Evolutionary conservation across 2,329 filamentous ascomycete genomes (phyloP).

Genomic region (Lasiodiplodia citricola): DNA sequence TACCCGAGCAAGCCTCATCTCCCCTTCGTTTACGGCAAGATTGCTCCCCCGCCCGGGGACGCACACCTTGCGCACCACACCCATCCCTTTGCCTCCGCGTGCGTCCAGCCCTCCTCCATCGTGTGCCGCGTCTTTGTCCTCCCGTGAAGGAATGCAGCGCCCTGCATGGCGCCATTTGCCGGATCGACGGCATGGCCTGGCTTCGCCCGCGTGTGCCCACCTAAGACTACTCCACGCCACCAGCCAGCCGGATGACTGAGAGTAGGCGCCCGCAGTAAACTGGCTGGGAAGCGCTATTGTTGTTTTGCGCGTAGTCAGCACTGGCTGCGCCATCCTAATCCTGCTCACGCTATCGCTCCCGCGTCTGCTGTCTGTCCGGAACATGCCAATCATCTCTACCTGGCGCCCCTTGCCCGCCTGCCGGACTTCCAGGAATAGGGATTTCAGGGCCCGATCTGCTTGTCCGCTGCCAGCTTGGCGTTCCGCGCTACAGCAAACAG

Average conservation of each 20-base stretch:
- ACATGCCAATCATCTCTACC: not conserved
- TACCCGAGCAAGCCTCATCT: conserved; percentile 14
- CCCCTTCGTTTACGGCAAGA: conserved; percentile 23
- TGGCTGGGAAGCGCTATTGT: not conserved
- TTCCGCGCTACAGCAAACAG: conserved; percentile 10
- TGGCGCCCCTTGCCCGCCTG: not conserved
- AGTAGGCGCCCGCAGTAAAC: conserved; percentile 6
- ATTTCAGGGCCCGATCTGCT: not conserved
- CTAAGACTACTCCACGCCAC: not conserved
- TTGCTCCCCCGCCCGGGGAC: conserved; percentile 4
- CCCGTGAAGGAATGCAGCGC: conserved; percentile 8
- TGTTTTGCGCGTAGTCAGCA: conserved; percentile 12
- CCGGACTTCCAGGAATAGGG: not conserved
- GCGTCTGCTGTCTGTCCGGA: not conserved
- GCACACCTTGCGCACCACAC: not conserved
- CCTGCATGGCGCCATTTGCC: conserved; percentile 10
- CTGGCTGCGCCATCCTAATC: conserved; percentile 6
- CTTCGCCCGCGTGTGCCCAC: not conserved
- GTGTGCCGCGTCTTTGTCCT: conserved; percentile 12
- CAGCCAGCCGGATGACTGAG: not conserved
- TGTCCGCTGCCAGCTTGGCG: conserved; percentile 11
- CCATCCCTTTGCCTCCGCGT: conserved; percentile 17
- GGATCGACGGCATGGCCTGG: not conserved
- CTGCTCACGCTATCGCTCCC: conserved; percentile 4
- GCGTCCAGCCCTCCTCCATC: not conserved